Percentiles rank a stretch among this genome's conserved stretches.
These are phyloP conservation scores for Polychaeton citri DNA, from an alignment of 2,329 filamentous ascomycete genomes.

Conservation along the genomic window DNA sequence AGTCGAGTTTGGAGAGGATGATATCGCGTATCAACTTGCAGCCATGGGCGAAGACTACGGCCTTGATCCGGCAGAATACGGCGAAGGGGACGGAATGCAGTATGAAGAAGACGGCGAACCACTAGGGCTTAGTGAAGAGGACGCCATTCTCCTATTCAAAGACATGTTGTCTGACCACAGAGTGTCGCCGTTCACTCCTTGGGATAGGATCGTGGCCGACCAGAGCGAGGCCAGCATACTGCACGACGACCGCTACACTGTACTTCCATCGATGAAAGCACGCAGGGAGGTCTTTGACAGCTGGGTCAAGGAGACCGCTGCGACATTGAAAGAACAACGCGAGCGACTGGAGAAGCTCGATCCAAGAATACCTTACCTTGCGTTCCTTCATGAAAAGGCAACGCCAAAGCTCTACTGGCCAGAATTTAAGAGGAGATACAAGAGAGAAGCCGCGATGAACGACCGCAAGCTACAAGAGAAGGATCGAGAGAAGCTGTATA, in stretches of 20 bases:
- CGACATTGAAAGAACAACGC: conserved; percentile 55
- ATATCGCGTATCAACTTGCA: conserved; percentile 83
- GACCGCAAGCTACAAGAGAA: conserved; percentile 48
- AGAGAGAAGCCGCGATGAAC: conserved; percentile 68
- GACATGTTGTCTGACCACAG: conserved; percentile 72
- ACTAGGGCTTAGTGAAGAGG: conserved; percentile 56
- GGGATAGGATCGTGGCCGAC: conserved; percentile 72
- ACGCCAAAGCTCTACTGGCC: conserved; percentile 93
- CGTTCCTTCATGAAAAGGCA: conserved; percentile 67
- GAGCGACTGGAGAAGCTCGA: conserved; percentile 69
- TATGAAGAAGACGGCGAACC: conserved; percentile 63
- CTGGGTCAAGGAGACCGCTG: conserved; percentile 70
- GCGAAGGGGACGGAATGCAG: conserved; percentile 25
- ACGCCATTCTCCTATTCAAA: conserved; percentile 66
- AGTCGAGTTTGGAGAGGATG: conserved; percentile 82
- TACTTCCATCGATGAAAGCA: conserved; percentile 65
- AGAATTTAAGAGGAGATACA: conserved; percentile 86
- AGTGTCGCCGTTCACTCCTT: conserved; percentile 78
- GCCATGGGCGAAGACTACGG: conserved; percentile 81
- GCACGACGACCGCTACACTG: conserved; percentile 76
- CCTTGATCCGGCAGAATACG: conserved; percentile 63
- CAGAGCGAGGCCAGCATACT: conserved; percentile 56
- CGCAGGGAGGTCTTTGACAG: conserved; percentile 71
- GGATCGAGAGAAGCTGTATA: conserved; percentile 67
- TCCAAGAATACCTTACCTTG: conserved; percentile 68